Conservation (phyloP, 129 eudicot genomes). For the Tagetes erecta region DNA sequence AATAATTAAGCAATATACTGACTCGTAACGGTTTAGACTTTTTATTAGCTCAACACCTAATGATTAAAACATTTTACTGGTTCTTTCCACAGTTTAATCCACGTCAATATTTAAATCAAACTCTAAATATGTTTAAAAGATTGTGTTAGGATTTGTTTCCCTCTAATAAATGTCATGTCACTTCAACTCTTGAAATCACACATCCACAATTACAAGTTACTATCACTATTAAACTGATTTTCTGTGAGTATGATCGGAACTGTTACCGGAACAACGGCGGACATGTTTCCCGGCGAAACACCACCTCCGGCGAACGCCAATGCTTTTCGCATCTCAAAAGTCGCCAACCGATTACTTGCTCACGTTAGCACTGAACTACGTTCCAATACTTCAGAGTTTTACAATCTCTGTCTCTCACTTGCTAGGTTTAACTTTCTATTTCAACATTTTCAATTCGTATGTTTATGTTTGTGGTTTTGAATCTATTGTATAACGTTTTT, state of each 20-base stretch:
- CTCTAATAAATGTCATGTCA: no score
- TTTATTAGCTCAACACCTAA: no score
- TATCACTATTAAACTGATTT: not conserved
- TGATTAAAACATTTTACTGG: no score
- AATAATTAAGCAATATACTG: no score
- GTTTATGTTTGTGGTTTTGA: not conserved
- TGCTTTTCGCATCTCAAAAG: slow-evolving; percentile 57
- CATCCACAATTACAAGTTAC: not conserved
- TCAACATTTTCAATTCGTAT: not conserved
- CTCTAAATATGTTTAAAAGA: no score
- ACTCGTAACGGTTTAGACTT: no score
- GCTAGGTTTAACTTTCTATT: slow-evolving; percentile 46
- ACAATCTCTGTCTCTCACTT: slow-evolving; percentile 78
- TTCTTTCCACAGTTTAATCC: no score
- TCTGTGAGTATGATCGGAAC: slow-evolving; percentile 24
- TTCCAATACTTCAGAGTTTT: slow-evolving; percentile 43
- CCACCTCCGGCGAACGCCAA: slow-evolving; percentile 48
- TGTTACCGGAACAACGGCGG: slow-evolving; percentile 7
- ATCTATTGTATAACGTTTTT: not conserved
- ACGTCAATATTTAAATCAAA: no score
- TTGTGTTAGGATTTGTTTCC: no score
- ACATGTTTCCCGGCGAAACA: not conserved
- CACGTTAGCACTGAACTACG: slow-evolving; percentile 24
- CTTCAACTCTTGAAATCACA: not conserved
- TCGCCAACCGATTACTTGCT: slow-evolving; percentile 43